Percentiles rank a stretch among this genome's conserved stretches.
phyloP scores from a whole-genome alignment of 495 filamentous ascomycete species.

The Annulohypoxylon stygium region DNA sequence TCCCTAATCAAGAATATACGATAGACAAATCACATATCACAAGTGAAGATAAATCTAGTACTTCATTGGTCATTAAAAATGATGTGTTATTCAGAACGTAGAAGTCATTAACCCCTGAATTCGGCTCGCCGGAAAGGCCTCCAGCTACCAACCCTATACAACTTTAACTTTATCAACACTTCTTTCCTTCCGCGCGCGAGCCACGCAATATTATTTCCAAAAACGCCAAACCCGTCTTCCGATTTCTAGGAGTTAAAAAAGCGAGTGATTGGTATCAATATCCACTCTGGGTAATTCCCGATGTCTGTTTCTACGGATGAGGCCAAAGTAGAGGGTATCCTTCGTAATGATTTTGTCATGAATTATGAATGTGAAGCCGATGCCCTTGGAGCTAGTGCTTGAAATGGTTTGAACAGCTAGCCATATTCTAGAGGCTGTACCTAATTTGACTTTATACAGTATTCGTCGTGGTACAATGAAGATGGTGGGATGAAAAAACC shows the following conservation, averaged over 20 bases:
- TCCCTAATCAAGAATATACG: too few relatives aligned
- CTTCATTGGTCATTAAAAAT: constrained; percentile 14
- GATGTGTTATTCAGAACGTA: constrained; percentile 14
- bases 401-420: constrained; percentile 16
- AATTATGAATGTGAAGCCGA: constrained; percentile 15
- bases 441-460: constrained; percentile 28
- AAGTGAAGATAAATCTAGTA: neutral
- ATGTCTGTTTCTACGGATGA: neutral
- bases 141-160: neutral
- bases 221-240: constrained; percentile 23
- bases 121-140: constrained; percentile 5
- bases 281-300: constrained; percentile 3
- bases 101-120: constrained; percentile 8
- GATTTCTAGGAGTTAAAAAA: constrained; percentile 1
- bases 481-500: constrained; percentile 22
- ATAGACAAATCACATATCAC: neutral
- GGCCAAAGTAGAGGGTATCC: neutral
- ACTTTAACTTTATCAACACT: neutral
- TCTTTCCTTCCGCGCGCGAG: neutral
- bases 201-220: constrained; percentile 15
- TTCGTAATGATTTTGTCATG: constrained; percentile 8
- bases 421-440: constrained; percentile 15
- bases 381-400: neutral
- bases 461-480: constrained; percentile 26
- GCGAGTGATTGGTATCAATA: constrained; percentile 31